These are phyloP conservation scores for Leccinum barrowsii DNA, from an alignment of 768 basidiomycete genomes.

Conservation along the genomic window DNA sequence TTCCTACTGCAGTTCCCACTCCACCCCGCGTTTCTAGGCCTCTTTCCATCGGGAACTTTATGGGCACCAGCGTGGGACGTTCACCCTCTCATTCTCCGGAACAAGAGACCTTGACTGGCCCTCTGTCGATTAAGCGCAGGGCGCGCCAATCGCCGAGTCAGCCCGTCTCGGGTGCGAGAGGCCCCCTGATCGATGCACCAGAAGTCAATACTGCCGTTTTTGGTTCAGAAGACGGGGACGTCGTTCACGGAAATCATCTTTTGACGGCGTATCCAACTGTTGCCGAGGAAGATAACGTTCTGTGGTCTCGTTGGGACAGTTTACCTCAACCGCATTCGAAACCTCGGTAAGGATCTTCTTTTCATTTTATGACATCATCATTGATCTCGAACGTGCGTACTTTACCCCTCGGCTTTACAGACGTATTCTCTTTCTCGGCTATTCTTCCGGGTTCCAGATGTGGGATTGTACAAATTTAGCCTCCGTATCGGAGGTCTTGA, in stretches of 20 bases:
- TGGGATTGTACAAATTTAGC: constrained; percentile 61
- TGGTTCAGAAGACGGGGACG: constrained; percentile 25
- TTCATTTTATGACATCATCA: background rate
- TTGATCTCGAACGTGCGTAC: background rate
- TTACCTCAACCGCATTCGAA: constrained; percentile 17
- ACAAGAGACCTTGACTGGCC: constrained; percentile 7
- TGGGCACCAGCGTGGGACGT: constrained; percentile 26
- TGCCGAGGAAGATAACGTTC: constrained; percentile 28
- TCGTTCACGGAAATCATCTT: constrained; percentile 9
- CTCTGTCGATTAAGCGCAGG: constrained; percentile 11
- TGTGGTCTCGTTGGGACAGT: constrained; percentile 35
- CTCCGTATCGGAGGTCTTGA: constrained; percentile 50
- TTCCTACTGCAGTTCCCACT: constrained; percentile 45
- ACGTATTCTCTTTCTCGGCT: constrained; percentile 52
- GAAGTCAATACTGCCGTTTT: constrained; percentile 14
- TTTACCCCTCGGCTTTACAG: constrained; percentile 22
- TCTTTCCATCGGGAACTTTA: constrained; percentile 44
- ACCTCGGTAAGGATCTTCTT: constrained; percentile 15
- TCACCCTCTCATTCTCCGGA: constrained; percentile 7
- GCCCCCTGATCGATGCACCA: constrained; percentile 7
- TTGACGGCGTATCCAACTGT: constrained; percentile 30
- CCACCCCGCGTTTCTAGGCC: constrained; percentile 50
- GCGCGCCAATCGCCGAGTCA: constrained; percentile 10
- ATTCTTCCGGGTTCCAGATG: constrained; percentile 50
- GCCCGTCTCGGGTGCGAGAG: constrained; percentile 3